Base-by-base conservation (phyloP, 2,329 filamentous ascomycete genomes). In the Colletotrichum caudatum region DNA sequence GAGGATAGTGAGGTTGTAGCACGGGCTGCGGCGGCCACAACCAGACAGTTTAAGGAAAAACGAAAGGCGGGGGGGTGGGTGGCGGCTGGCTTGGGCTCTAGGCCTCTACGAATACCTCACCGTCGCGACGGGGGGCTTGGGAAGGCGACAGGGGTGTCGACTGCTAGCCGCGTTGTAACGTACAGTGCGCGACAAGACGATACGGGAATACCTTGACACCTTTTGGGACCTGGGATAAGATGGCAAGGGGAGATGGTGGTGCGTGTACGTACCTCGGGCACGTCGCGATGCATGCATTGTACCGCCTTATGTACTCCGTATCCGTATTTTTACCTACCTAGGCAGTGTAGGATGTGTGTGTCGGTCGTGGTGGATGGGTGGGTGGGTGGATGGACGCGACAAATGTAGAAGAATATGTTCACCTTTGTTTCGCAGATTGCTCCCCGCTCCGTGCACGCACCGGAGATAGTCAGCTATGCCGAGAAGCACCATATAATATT, bases 1-100 rank as follows among this genome's bases (percentile, higher is more conserved):
- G 82, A 84, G 83, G 79, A 84, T 84, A 84, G 82, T 80, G 81
- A 84, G 81, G 81, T 84, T 79, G 83, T 85, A 83, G 82, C 82
- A 84, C 82, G 80, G 80, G 78, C 81, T 81, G 81, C 79, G 80
- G 81, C 79, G 80, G 80, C 78, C 81, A 81, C 77, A 78, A 78
- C 79, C 78, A 79, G 76, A 81, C 78, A 79, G 78, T 80, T 82
- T 81, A 79, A 81, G 69, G 65, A 81, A 77, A 79, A 80, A 76
- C 73, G 74, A 78, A 74, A 74, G 73, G 74, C 72, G 73, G 75
- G 74, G 74, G 72, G 76, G 76, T 41, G 6, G 44, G 44, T 76
- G 76, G 76, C 77, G 76, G 29, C 29, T 29, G 73, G 59, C 68
- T 62, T 72, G 46, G 60, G 35, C 59, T 62, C 57, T 66, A 62